These are phyloP conservation scores for Diaporthe ampelina DNA, from an alignment of 2,329 filamentous ascomycete species.

Conservation along the genomic window DNA sequence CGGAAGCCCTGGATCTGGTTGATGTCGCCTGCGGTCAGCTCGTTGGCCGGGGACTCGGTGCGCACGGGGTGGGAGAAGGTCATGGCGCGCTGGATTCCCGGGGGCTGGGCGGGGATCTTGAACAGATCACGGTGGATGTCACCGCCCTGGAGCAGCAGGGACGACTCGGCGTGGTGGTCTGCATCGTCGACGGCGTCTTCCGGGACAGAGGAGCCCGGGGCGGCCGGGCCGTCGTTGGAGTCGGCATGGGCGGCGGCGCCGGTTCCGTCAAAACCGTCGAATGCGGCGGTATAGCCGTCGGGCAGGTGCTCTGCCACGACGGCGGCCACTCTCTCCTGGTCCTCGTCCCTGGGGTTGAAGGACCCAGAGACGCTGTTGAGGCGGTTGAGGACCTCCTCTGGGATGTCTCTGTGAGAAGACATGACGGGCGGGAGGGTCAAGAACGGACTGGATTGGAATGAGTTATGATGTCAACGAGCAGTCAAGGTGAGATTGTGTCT, in stretches of 20 bases:
- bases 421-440: neutral
- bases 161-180: conserved; percentile 66
- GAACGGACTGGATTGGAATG: conserved; percentile 1
- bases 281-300: conserved; percentile 52
- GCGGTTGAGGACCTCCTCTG: conserved; percentile 38
- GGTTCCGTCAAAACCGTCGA: conserved; percentile 41
- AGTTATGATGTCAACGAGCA: conserved; percentile 5
- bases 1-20: conserved; percentile 64
- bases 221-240: conserved; percentile 33
- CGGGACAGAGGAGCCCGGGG: neutral
- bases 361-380: conserved; percentile 35
- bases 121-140: conserved; percentile 86
- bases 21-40: conserved; percentile 51
- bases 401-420: conserved; percentile 36
- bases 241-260: conserved; percentile 3
- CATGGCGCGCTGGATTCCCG: conserved; percentile 49
- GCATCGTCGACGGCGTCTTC: conserved; percentile 11
- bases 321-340: conserved; percentile 38
- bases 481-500: conserved; percentile 4
- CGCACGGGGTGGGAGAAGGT: conserved; percentile 42
- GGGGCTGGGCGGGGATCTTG: conserved; percentile 70
- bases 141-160: conserved; percentile 79
- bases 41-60: conserved; percentile 38
- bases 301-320: conserved; percentile 52
- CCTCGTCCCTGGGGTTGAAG: conserved; percentile 37